These are phyloP conservation scores for Lachnellula cervina DNA, from an alignment of 2,329 filamentous ascomycete species.

Conservation along the genomic window DNA sequence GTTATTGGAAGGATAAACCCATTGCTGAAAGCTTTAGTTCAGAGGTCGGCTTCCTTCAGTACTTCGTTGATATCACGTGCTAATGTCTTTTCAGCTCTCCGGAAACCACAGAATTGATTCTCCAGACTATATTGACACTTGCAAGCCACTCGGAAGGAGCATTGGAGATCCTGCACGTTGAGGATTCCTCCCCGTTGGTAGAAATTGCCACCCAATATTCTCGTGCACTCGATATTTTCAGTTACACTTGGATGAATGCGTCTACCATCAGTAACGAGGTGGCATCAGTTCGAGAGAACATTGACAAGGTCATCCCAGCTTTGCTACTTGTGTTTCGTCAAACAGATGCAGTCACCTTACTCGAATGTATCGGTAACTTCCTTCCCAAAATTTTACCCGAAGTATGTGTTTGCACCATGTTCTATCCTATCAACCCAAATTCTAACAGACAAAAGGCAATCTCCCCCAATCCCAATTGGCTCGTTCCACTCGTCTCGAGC, in stretches of 20 bases:
- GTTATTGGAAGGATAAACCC: slow-evolving; percentile 50
- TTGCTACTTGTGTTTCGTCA: slow-evolving; percentile 51
- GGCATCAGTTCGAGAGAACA: slow-evolving; percentile 34
- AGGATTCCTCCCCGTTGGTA: slow-evolving; percentile 50
- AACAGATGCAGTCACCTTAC: slow-evolving; percentile 55
- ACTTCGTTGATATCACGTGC: slow-evolving; percentile 5
- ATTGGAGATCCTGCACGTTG: slow-evolving; percentile 40
- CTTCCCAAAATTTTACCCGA: slow-evolving; percentile 45
- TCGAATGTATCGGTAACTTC: slow-evolving; percentile 51
- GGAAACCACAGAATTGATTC: slow-evolving; percentile 47
- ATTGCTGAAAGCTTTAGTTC: slow-evolving; percentile 48
- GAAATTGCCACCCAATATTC: slow-evolving; percentile 52
- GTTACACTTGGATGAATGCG: slow-evolving; percentile 52
- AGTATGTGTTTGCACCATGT: slow-evolving; percentile 34
- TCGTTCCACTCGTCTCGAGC: slow-evolving; percentile 41
- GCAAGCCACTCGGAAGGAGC: slow-evolving; percentile 50
- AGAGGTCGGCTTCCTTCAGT: slow-evolving; percentile 41
- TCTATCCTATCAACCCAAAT: slow-evolving; percentile 3
- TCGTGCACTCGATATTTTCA: slow-evolving; percentile 50
- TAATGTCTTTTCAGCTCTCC: slow-evolving; percentile 38
- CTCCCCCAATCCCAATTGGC: slow-evolving; percentile 49
- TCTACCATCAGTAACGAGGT: slow-evolving; percentile 31
- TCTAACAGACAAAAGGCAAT: slow-evolving; percentile 37
- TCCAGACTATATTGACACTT: slow-evolving; percentile 54
- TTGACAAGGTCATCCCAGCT: slow-evolving; percentile 44